phyloP scores from a whole-genome alignment of 179 eudicot species.

The Amaranthus tricolor region DNA sequence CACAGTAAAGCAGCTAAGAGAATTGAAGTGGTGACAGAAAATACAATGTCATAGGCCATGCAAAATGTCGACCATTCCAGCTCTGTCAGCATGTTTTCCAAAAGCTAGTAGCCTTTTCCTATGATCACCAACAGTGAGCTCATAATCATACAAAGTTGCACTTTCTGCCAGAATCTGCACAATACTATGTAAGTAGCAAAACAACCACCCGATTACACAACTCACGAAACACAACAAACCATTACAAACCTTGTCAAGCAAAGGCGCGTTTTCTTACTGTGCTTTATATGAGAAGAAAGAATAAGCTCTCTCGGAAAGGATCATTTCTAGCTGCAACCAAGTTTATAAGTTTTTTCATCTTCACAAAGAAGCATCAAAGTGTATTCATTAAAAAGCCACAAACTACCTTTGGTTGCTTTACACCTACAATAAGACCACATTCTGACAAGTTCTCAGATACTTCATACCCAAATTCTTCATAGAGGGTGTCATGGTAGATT shows the following conservation, averaged over 20 bases:
- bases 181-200: constrained; percentile 5
- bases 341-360: constrained; percentile 4
- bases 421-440: constrained; percentile 84
- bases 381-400: not conserved
- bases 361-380: not conserved
- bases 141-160: constrained; percentile 85
- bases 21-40: too few species aligned
- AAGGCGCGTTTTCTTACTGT: constrained; percentile 86
- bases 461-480: constrained; percentile 56
- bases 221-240: not conserved
- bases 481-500: too few species aligned
- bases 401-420: constrained; percentile 85
- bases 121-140: constrained; percentile 78
- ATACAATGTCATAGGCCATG: too few species aligned
- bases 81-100: constrained; percentile 91
- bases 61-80: too few species aligned
- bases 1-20: too few species aligned
- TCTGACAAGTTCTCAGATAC: constrained; percentile 83
- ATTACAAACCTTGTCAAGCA: constrained; percentile 66
- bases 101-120: constrained; percentile 82
- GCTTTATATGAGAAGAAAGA: constrained; percentile 97
- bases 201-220: not conserved
- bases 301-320: constrained; percentile 83
- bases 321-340: constrained; percentile 79
- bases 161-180: constrained; percentile 65